phyloP scores from a whole-genome alignment of 345 rosid species.

The Sisymbrium altissimum region DNA sequence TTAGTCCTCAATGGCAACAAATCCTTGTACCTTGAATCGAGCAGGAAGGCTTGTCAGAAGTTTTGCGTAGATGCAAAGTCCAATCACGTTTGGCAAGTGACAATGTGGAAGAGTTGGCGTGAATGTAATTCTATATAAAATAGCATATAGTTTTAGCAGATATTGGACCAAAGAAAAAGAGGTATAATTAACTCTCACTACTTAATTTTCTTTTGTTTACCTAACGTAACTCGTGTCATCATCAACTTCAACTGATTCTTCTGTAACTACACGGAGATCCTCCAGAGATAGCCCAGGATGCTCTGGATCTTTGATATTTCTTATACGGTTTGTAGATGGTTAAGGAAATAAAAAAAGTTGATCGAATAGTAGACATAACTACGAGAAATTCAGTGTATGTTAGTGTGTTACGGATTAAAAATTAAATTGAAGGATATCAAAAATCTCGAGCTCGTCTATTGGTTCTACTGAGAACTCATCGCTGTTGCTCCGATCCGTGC shows the following conservation, averaged over 20 bases:
- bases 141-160: neutral
- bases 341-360: slow-evolving; percentile 28
- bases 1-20: neutral
- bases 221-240: slow-evolving; percentile 48
- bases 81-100: slow-evolving; percentile 75
- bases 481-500: slow-evolving; percentile 21
- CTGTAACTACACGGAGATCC: slow-evolving; percentile 70
- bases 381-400: neutral
- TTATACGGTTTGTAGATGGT: slow-evolving; percentile 59
- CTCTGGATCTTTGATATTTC: slow-evolving; percentile 62
- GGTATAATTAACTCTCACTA: neutral
- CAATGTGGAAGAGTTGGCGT: slow-evolving; percentile 88
- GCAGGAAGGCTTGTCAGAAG: slow-evolving; percentile 78
- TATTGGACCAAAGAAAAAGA: neutral
- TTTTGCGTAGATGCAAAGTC: slow-evolving; percentile 78
- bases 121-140: slow-evolving; percentile 61
- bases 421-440: slow-evolving; percentile 67
- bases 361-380: neutral
- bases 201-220: slow-evolving; percentile 28
- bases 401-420: neutral
- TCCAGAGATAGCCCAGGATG: slow-evolving; percentile 70
- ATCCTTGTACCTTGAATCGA: slow-evolving; percentile 64
- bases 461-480: slow-evolving; percentile 64
- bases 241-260: slow-evolving; percentile 81
- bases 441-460: slow-evolving; percentile 70